Conservation (phyloP, 2,329 filamentous ascomycete species). For the Fusarium illudens region DNA sequence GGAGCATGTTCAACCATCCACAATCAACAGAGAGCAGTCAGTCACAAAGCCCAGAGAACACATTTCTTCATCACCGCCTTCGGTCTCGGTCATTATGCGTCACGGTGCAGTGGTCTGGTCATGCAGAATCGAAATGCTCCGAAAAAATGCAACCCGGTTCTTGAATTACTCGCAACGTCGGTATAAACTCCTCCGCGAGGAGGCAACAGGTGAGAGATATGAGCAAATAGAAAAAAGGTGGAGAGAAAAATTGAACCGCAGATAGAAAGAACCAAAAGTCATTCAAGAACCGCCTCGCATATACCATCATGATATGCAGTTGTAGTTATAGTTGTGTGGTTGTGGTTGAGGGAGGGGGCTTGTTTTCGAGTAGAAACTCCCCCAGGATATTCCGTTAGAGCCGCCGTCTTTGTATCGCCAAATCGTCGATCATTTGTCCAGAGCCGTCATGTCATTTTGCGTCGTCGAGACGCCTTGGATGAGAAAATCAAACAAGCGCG, state of each 20-base stretch:
- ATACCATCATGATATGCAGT: constrained; percentile 42
- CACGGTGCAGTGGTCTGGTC: neutral
- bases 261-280: constrained; percentile 40
- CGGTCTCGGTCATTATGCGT: neutral
- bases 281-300: constrained; percentile 44
- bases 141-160: constrained; percentile 36
- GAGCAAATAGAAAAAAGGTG: constrained; percentile 33
- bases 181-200: constrained; percentile 41
- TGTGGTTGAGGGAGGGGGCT: constrained; percentile 1
- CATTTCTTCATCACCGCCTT: neutral
- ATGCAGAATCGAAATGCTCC: constrained; percentile 10
- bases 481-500: constrained; percentile 27
- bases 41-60: neutral
- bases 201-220: constrained; percentile 32
- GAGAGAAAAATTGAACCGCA: constrained; percentile 30
- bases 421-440: constrained; percentile 37
- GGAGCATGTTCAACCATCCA: neutral
- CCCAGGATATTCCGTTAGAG: constrained; percentile 37
- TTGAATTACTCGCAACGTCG: constrained; percentile 43
- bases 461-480: constrained; percentile 37
- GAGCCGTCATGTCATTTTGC: constrained; percentile 39
- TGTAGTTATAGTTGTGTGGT: constrained; percentile 19
- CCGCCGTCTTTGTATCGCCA: constrained; percentile 41
- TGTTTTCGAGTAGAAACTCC: constrained; percentile 20
- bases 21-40: neutral